Evolutionary conservation across 768 basidiomycete genomes (phyloP).

Genomic region (Tylopilus plumbeoviolaceoides): DNA sequence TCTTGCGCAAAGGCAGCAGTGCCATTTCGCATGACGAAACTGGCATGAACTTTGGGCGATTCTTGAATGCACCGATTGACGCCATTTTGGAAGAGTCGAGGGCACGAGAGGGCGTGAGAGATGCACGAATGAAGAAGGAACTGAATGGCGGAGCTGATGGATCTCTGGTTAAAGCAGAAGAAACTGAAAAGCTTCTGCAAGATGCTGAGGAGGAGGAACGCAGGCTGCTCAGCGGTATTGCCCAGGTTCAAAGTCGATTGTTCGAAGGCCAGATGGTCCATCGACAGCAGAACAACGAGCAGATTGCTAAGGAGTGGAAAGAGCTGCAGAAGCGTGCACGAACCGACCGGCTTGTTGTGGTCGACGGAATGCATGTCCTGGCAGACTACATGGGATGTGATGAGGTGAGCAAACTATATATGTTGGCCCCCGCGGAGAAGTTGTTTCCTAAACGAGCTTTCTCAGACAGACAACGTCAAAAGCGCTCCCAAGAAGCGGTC

Average conservation of each 20-base stretch:
- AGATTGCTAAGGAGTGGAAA: conserved; percentile 46
- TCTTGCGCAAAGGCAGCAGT: conserved; percentile 55
- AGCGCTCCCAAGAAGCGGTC: conserved; percentile 29
- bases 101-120: conserved; percentile 38
- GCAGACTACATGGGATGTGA: conserved; percentile 25
- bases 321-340: conserved; percentile 44
- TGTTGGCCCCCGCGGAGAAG: not conserved
- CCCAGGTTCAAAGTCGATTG: conserved; percentile 52
- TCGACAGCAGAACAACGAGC: conserved; percentile 32
- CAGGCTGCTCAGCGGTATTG: conserved; percentile 49
- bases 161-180: conserved; percentile 14
- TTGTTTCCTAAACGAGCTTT: conserved; percentile 5
- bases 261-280: conserved; percentile 50
- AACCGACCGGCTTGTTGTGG: conserved; percentile 35
- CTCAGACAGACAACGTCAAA: conserved; percentile 14
- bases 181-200: conserved; percentile 28
- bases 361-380: conserved; percentile 35
- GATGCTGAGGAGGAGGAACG: conserved; percentile 54
- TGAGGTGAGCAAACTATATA: conserved; percentile 27
- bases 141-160: conserved; percentile 11
- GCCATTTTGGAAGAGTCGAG: conserved; percentile 46
- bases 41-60: conserved; percentile 40
- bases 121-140: conserved; percentile 44
- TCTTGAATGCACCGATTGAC: conserved; percentile 41
- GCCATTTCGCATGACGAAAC: conserved; percentile 40